A percentile compares a stretch with the other conserved stretches of the same genome.
phyloP scores from a whole-genome alignment of 2,329 filamentous ascomycete species.

The Phoma herbarum region DNA sequence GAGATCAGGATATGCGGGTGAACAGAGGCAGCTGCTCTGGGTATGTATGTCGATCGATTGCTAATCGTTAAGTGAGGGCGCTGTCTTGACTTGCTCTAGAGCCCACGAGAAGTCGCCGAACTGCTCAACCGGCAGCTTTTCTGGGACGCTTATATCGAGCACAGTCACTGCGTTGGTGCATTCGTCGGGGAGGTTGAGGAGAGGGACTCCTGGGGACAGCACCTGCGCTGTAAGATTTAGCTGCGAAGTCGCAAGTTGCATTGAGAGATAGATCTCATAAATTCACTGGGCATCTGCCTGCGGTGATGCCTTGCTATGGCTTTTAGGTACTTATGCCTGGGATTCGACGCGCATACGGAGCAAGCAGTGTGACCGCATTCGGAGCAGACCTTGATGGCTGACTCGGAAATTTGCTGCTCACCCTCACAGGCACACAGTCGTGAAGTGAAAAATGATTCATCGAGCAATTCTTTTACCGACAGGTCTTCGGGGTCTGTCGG shows the following conservation, averaged over 20 bases:
- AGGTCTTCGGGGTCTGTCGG: constrained; percentile 8
- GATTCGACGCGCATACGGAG: constrained; percentile 62
- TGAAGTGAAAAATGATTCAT: constrained; percentile 47
- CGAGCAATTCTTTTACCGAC: constrained; percentile 23
- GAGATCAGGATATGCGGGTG: constrained; percentile 36
- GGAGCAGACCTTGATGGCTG: constrained; percentile 58
- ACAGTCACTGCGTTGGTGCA: constrained; percentile 35
- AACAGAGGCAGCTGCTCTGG: constrained; percentile 31
- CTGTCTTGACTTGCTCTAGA: constrained; percentile 27
- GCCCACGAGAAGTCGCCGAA: constrained; percentile 35
- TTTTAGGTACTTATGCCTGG: constrained; percentile 56
- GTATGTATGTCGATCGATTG: constrained; percentile 7
- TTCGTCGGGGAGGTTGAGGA: background rate
- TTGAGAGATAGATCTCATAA: constrained; percentile 49
- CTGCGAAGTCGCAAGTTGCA: constrained; percentile 12
- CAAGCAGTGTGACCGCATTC: constrained; percentile 66
- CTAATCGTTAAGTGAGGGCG: constrained; percentile 37
- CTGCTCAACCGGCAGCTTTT: constrained; percentile 5
- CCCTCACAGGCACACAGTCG: constrained; percentile 68
- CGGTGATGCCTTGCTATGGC: constrained; percentile 35
- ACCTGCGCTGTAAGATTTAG: constrained; percentile 15
- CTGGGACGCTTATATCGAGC: constrained; percentile 30
- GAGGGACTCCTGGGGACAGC: background rate
- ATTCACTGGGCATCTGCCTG: constrained; percentile 51
- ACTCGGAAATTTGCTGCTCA: constrained; percentile 49